Percentiles rank a stretch among this genome's conserved stretches.
These are phyloP conservation scores for Diutina scorzettiae DNA, from an alignment of 1,139 yeast genomes.

Conservation along the genomic window DNA sequence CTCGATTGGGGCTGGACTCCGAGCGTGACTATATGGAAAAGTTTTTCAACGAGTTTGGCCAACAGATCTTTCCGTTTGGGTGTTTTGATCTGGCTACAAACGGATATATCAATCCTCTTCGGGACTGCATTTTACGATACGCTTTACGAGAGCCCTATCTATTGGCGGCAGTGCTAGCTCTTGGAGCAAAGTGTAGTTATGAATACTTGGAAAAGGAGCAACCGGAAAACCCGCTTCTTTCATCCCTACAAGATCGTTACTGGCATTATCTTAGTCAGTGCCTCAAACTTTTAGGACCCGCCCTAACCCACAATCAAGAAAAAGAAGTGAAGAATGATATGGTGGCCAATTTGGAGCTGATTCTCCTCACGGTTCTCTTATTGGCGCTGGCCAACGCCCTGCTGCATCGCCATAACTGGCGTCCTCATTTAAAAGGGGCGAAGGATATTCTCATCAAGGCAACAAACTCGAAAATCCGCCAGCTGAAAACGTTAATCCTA, in stretches of 20 bases:
- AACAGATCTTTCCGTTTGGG: conserved; percentile 48
- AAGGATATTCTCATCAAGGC: conserved; percentile 52
- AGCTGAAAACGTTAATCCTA: conserved; percentile 36
- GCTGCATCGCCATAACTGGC: conserved; percentile 54
- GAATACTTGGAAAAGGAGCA: not conserved
- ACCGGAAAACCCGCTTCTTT: not conserved
- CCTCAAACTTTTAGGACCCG: conserved; percentile 40
- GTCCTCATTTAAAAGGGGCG: conserved; percentile 68
- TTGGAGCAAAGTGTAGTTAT: conserved; percentile 41
- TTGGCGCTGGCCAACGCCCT: conserved; percentile 64
- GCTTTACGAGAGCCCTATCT: conserved; percentile 52
- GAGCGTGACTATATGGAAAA: conserved; percentile 38
- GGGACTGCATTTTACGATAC: conserved; percentile 50
- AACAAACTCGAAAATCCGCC: conserved; percentile 12
- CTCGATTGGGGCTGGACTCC: not conserved
- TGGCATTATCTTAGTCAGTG: conserved; percentile 54
- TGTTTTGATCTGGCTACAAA: conserved; percentile 28
- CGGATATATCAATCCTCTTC: conserved; percentile 40
- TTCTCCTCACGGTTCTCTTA: conserved; percentile 52
- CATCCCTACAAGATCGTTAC: conserved; percentile 29
- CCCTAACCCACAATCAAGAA: conserved; percentile 12
- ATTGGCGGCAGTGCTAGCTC: conserved; percentile 58
- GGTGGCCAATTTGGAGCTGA: conserved; percentile 50
- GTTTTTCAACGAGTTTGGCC: conserved; percentile 49
- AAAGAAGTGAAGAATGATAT: conserved; percentile 14